Evolutionary conservation across 495 filamentous ascomycete genomes (phyloP), one percentile per base, ranked within the genome.

Genomic region (Aspergillus conjunctus): DNA sequence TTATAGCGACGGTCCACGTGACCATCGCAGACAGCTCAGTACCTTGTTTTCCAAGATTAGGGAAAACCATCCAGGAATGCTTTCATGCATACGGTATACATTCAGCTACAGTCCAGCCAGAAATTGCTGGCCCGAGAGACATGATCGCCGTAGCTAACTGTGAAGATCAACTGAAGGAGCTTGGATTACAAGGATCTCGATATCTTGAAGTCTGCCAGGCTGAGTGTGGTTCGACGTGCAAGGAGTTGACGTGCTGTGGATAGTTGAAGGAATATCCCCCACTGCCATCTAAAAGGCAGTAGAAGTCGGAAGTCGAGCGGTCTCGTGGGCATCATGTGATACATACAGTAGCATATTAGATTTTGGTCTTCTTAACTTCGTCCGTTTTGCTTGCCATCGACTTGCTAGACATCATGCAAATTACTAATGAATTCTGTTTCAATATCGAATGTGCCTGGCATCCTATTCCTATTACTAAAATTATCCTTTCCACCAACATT

Each of bases 21-120:
- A 70, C 76, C 0, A 66, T 82, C 0, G 65, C 67, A 7, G 74
- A 79, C n/a, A 64, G 69, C 8, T 68, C 69, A 0, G 61, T 81
- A 9, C 54, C 63, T 9, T 55, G 61, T 9, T 82, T 82, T 56
- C 63, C 75, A 51, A 64, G 71, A 55, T 66, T 76, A 1, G 76
- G 74, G 11, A 71, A 72, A 49, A 73, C 66, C 4, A 74, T 83
- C 21, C 73, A 71, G 14, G 75, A 83, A 51, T 83, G 80, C 60
- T 74, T 84, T 41, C 77, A 81, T 67, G 77, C 76, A 7, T 84
- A 82, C 62, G 81, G 81, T 4, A 76, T 84, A 17, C 78, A 84
- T 65, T 79, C 76, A n/a, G 71, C 65, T 2, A 82, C 81, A 14
- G 56, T 84, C 43, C 80, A 83, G 64, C 81, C 81, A 0, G 81